Evolutionary conservation across 176 grass and related monocot species (phyloP).

Genomic region (Cymbopogon citratus): DNA sequence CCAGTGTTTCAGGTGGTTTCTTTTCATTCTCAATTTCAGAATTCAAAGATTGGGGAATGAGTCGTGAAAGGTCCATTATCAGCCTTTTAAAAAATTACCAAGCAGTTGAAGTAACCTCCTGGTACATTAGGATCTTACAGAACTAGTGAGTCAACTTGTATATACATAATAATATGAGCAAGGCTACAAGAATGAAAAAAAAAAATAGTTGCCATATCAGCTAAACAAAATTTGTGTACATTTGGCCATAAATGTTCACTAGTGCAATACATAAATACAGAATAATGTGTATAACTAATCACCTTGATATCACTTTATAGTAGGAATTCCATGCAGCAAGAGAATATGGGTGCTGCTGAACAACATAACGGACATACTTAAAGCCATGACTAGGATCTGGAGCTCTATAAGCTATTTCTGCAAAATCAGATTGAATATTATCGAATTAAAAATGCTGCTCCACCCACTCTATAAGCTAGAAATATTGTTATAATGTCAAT

Average conservation of each 20-base stretch:
- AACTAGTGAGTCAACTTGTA: background rate
- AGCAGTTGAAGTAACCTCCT: background rate
- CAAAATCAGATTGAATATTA: conserved; percentile 26
- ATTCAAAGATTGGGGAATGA: background rate
- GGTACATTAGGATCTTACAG: background rate
- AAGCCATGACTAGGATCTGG: conserved; percentile 85
- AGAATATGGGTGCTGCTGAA: conserved; percentile 76
- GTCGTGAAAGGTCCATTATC: background rate
- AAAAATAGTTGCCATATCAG: background rate
- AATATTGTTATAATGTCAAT: background rate
- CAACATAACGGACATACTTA: conserved; percentile 82
- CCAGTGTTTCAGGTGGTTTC: background rate
- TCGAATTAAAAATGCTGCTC: background rate
- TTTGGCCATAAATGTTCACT: background rate
- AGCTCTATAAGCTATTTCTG: conserved; percentile 90
- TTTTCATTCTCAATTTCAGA: background rate
- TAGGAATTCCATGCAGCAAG: conserved; percentile 85
- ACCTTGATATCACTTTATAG: conserved; percentile 93
- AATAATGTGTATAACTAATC: conserved; percentile 8
- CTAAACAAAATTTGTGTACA: background rate
- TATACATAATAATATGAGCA: background rate
- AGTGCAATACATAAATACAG: background rate
- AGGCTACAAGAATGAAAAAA: background rate
- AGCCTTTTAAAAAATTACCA: background rate
- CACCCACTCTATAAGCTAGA: background rate